These are phyloP conservation scores for Kodamaea hsintzibuensis DNA, from an alignment of 805 yeast genomes.

Conservation along the genomic window DNA sequence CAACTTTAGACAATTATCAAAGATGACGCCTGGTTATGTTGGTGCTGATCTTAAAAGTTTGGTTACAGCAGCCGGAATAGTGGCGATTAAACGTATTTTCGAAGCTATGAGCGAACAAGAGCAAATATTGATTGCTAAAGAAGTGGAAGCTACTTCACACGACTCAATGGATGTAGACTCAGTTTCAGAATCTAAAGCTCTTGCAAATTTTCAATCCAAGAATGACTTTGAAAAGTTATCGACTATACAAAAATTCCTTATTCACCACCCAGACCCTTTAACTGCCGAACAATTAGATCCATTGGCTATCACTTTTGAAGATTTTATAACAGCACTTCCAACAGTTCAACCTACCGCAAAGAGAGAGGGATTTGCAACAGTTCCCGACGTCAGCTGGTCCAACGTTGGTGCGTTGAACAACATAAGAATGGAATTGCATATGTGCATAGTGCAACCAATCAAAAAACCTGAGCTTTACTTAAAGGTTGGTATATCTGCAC, in stretches of 20 bases:
- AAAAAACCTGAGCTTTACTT: conserved; percentile 86
- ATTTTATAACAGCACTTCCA: conserved; percentile 83
- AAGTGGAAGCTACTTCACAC: conserved; percentile 9
- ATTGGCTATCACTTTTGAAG: conserved; percentile 72
- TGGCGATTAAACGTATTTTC: conserved; percentile 91
- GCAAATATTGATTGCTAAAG: conserved; percentile 15
- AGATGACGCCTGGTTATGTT: conserved; percentile 94
- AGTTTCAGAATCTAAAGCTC: conserved; percentile 4
- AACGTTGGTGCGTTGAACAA: conserved; percentile 86
- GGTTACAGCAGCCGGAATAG: conserved; percentile 92
- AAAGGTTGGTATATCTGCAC: conserved; percentile 92
- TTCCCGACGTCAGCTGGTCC: conserved; percentile 96
- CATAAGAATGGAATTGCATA: conserved; percentile 85
- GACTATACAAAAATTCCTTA: conserved; percentile 70
- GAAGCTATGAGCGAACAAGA: conserved; percentile 51
- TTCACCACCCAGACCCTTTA: conserved; percentile 76
- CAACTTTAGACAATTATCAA: conserved; percentile 74
- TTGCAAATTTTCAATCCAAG: conserved; percentile 29
- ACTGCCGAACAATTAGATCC: conserved; percentile 74
- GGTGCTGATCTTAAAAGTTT: conserved; percentile 96
- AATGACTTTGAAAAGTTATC: conserved; percentile 45
- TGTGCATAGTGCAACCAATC: conserved; percentile 97
- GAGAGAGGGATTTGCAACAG: conserved; percentile 98
- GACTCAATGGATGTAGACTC: conserved; percentile 37
- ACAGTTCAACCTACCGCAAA: conserved; percentile 96